A percentile compares a stretch with the other conserved stretches of the same genome.
Evolutionary conservation across 345 rosid species (phyloP).

Genomic region (Cochlearia excelsa): DNA sequence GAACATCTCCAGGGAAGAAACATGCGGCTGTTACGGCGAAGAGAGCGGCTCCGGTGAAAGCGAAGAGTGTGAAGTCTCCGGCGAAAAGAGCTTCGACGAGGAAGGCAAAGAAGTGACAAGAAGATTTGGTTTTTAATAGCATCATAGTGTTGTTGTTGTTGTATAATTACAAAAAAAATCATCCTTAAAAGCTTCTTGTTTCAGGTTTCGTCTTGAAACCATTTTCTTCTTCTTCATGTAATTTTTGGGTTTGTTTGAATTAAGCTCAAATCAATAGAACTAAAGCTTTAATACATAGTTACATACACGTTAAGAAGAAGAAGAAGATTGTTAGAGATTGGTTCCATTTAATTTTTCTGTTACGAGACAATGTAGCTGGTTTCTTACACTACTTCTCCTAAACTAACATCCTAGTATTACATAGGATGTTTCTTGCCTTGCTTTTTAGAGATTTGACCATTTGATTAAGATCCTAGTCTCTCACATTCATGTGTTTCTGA

Average conservation of each 20-base stretch:
- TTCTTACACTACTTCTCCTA: too few species aligned
- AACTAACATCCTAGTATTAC: too few species aligned
- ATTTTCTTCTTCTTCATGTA: conserved; percentile 16
- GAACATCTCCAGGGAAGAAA: conserved; percentile 63
- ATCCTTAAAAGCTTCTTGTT: conserved; percentile 31
- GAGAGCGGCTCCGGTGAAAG: conserved; percentile 35
- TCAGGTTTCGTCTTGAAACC: conserved; percentile 13
- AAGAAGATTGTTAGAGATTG: too few species aligned
- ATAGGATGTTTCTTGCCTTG: too few species aligned
- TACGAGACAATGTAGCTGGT: too few species aligned
- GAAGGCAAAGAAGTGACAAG: conserved; percentile 45
- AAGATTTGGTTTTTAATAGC: conserved; percentile 22
- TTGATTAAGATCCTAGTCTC: too few species aligned
- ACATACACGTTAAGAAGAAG: too few species aligned
- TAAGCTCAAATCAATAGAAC: conserved; percentile 25
- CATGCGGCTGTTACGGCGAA: conserved; percentile 46
- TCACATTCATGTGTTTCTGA: too few species aligned
- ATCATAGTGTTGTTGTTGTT: conserved; percentile 30
- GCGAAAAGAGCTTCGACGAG: conserved; percentile 46
- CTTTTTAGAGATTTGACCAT: too few species aligned
- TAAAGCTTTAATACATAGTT: too few species aligned
- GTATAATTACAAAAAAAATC: conserved; percentile 33
- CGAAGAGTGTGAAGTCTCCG: conserved; percentile 54
- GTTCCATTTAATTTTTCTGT: too few species aligned
- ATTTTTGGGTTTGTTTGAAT: conserved; percentile 27